Conservation (phyloP, 805 yeast species). For the Tetrapisispora taiwanensis region DNA sequence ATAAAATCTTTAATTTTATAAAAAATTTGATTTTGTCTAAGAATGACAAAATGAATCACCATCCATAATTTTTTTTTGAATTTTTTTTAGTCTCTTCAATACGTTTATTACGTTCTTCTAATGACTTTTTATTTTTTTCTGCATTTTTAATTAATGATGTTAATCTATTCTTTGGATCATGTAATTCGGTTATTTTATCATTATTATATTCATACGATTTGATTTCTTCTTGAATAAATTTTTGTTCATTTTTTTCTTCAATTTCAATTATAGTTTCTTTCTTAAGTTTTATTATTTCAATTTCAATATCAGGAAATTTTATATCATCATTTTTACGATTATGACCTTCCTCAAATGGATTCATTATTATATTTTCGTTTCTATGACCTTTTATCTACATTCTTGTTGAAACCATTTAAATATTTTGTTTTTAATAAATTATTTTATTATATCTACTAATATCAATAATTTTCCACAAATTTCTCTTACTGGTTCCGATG, state of each 20-base stretch:
- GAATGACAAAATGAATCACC: too few species aligned
- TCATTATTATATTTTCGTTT: too few species aligned
- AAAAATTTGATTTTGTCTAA: too few species aligned
- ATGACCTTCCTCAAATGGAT: conserved; percentile 2
- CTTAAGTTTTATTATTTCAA: conserved; percentile 1
- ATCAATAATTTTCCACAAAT: too few species aligned
- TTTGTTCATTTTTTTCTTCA: neutral
- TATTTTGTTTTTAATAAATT: too few species aligned
- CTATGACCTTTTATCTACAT: too few species aligned
- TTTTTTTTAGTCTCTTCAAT: conserved; percentile 6
- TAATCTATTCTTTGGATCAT: conserved; percentile 14
- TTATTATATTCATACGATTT: neutral
- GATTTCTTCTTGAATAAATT: neutral
- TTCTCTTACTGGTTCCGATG: too few species aligned
- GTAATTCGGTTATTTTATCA: conserved; percentile 8
- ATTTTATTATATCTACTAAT: too few species aligned
- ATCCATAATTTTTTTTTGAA: conserved; percentile 13
- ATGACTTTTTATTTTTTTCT: conserved; percentile 3
- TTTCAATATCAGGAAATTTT: neutral
- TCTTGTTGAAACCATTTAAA: too few species aligned
- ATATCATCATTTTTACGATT: neutral
- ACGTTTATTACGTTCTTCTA: conserved; percentile 6
- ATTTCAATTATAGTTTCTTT: too few species aligned
- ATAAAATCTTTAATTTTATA: too few species aligned
- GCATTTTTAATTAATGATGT: conserved; percentile 13